Conservation (phyloP, 1,139 yeast species). For the Zhuliangozyma blackwelliae region DNA sequence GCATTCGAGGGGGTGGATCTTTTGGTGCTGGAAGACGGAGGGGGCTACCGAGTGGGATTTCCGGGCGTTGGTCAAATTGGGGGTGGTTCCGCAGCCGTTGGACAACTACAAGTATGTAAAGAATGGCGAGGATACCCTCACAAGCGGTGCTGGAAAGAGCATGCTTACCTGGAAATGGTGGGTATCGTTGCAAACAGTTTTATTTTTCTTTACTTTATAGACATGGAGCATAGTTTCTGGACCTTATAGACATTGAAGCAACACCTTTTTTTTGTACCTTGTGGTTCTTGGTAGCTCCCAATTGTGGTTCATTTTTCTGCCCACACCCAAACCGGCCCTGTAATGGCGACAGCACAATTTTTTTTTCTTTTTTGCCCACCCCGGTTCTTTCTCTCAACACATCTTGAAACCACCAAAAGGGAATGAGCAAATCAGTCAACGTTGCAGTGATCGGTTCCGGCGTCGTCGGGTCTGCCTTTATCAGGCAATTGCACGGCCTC, state of each 20-base stretch:
- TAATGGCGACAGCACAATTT: no score
- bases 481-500: slow-evolving; percentile 62
- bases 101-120: slow-evolving; percentile 36
- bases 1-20: slow-evolving; percentile 55
- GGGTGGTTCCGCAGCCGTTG: slow-evolving; percentile 61
- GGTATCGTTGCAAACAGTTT: neutral
- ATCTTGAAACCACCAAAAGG: no score
- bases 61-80: slow-evolving; percentile 41
- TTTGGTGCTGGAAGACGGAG: slow-evolving; percentile 70
- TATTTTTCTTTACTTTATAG: neutral
- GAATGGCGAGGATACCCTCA: slow-evolving; percentile 30
- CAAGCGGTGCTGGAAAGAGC: slow-evolving; percentile 13
- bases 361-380: no score
- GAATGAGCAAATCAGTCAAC: slow-evolving; percentile 63
- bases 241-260: no score
- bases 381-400: no score
- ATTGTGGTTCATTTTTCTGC: no score
- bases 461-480: slow-evolving; percentile 88
- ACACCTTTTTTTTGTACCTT: no score
- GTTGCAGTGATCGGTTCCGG: slow-evolving; percentile 89
- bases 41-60: slow-evolving; percentile 62
- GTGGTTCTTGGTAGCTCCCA: no score
- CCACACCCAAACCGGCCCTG: no score
- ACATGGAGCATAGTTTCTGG: no score
- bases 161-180: no score